These are phyloP conservation scores for Podaxis sp. DNA, from an alignment of 768 basidiomycete genomes.

Conservation along the genomic window DNA sequence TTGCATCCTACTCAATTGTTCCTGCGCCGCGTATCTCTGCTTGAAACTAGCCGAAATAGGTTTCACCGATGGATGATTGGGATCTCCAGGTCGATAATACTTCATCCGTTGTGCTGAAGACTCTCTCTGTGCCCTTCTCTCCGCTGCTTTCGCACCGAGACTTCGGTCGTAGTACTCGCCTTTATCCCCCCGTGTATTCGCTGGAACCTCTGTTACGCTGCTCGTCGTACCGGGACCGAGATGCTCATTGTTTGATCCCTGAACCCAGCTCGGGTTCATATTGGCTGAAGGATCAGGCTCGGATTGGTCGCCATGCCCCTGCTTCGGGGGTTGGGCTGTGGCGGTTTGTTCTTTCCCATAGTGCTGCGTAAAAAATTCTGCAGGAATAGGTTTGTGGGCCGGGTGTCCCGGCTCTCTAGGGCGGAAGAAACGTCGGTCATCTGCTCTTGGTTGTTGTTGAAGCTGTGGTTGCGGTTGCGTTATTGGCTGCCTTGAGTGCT, in stretches of 20 bases:
- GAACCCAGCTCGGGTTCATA: neutral
- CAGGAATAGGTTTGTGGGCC: neutral
- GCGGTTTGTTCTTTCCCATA: neutral
- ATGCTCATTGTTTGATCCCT: neutral
- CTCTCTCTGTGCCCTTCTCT: neutral
- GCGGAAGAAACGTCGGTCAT: neutral
- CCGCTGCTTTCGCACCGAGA: neutral
- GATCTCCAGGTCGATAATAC: conserved; percentile 1
- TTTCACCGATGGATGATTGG: neutral
- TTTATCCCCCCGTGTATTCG: neutral
- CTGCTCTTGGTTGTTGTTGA: neutral
- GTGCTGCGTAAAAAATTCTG: neutral
- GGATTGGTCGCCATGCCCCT: neutral
- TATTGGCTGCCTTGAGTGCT: neutral
- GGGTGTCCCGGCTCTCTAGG: neutral
- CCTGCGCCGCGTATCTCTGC: neutral
- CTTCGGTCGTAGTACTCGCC: neutral
- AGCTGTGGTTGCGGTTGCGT: neutral
- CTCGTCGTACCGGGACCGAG: neutral
- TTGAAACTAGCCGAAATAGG: neutral
- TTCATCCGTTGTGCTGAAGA: neutral
- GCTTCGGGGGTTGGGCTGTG: neutral
- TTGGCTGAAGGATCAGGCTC: neutral
- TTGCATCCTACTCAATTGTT: neutral
- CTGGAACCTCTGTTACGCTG: neutral